Evolutionary conservation across 2,329 filamentous ascomycete genomes (phyloP).

Genomic region (Magnaporthiopsis incrustans): DNA sequence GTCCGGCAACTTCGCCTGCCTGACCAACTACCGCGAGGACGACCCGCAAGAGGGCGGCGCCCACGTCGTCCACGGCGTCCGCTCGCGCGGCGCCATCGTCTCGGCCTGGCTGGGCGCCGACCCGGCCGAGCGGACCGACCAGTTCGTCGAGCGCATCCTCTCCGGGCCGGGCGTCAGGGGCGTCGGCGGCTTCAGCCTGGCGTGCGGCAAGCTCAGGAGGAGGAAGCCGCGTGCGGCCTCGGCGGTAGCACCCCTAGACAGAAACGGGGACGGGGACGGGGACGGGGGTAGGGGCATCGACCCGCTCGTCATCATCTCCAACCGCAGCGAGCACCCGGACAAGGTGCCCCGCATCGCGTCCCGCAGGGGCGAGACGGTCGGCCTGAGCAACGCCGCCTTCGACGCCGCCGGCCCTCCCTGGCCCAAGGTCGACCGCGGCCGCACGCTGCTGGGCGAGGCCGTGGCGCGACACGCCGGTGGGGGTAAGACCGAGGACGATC

Average conservation of each 20-base stretch:
- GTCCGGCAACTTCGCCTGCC: conserved; percentile 51
- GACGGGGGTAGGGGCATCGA: conserved; percentile 22
- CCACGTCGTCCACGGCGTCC: conserved; percentile 44
- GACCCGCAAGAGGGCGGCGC: conserved; percentile 36
- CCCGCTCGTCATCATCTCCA: conserved; percentile 54
- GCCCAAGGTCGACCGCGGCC: conserved; percentile 53
- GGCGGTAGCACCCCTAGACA: no score
- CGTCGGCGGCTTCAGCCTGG: conserved; percentile 58
- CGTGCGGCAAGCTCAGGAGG: conserved; percentile 51
- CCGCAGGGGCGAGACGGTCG: conserved; percentile 42
- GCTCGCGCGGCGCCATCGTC: conserved; percentile 56
- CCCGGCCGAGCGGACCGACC: conserved; percentile 35
- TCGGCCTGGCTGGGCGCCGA: conserved; percentile 51
- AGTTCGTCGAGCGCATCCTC: conserved; percentile 46
- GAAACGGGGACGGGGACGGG: no score
- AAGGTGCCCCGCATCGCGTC: conserved; percentile 51
- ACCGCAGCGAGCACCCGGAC: conserved; percentile 43
- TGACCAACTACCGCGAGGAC: conserved; percentile 60
- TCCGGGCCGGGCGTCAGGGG: conserved; percentile 46
- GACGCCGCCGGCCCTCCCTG: conserved; percentile 33
- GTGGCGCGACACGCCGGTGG: conserved; percentile 29
- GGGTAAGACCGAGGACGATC: conserved; percentile 31
- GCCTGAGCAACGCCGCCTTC: conserved; percentile 55
- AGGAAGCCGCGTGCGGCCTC: no score
- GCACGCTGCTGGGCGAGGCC: conserved; percentile 32